phyloP scores from a whole-genome alignment of 2,329 filamentous ascomycete genomes.

The Ciborinia camelliae region DNA sequence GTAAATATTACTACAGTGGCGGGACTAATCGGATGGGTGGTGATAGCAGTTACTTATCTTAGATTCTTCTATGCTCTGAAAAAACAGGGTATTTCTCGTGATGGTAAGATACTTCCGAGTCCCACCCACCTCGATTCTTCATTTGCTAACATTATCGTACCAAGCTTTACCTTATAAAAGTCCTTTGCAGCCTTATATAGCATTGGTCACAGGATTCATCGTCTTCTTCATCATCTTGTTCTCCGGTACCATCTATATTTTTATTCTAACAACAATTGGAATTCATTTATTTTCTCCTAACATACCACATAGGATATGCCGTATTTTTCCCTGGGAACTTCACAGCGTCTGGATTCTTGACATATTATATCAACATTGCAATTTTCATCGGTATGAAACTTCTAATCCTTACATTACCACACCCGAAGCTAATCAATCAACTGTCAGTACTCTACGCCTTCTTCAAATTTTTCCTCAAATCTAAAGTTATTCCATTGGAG shows the following conservation, averaged over 20 bases:
- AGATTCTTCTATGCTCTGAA: constrained; percentile 54
- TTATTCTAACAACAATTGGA: background rate
- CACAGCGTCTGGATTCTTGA: constrained; percentile 55
- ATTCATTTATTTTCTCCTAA: constrained; percentile 13
- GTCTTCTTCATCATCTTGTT: constrained; percentile 51
- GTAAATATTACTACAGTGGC: constrained; percentile 62
- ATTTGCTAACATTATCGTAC: background rate
- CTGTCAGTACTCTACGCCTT: constrained; percentile 22
- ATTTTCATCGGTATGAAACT: constrained; percentile 46
- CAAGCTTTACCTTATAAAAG: constrained; percentile 53
- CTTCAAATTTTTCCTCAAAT: constrained; percentile 11
- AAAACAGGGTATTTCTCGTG: constrained; percentile 51
- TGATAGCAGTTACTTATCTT: constrained; percentile 57
- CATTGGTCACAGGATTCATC: constrained; percentile 57
- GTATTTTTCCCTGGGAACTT: constrained; percentile 43
- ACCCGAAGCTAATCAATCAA: background rate
- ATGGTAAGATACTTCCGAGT: constrained; percentile 26
- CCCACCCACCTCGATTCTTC: background rate
- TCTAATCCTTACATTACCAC: background rate
- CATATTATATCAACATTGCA: constrained; percentile 62
- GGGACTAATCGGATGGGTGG: constrained; percentile 61
- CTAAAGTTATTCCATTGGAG: constrained; percentile 14
- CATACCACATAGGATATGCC: background rate
- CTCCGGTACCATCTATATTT: constrained; percentile 38
- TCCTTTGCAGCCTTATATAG: constrained; percentile 54